These are phyloP conservation scores for Fraxinus greggii DNA, from an alignment of 305 asterid species.

Conservation along the genomic window DNA sequence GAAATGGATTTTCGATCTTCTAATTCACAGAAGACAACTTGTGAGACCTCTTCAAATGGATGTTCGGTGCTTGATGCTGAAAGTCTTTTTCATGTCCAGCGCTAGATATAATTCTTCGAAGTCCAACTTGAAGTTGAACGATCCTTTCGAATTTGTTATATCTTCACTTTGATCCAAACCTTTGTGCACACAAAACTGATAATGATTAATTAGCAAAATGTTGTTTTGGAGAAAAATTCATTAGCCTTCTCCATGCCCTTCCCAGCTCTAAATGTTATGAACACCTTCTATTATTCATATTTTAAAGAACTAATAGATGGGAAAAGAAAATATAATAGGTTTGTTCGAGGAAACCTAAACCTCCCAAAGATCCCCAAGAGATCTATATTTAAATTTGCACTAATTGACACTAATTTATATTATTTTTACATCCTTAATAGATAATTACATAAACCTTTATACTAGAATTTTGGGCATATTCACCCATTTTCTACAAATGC, in stretches of 20 bases:
- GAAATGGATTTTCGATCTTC: neutral
- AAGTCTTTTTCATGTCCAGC: neutral
- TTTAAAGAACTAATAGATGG: neutral
- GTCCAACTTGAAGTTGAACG: neutral
- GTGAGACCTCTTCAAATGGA: neutral
- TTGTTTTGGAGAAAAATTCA: neutral
- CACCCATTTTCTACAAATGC: neutral
- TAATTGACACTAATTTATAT: neutral
- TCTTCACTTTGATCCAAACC: neutral
- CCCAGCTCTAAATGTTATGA: neutral
- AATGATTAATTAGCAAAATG: neutral
- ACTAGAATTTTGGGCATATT: neutral
- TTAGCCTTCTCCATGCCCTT: neutral
- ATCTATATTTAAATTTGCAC: neutral
- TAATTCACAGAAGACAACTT: neutral
- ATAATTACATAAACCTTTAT: neutral
- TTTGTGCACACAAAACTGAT: neutral
- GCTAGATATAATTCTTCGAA: neutral
- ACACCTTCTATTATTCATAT: neutral
- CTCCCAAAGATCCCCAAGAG: neutral
- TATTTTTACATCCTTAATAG: neutral
- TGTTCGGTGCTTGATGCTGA: neutral
- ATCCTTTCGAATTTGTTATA: neutral
- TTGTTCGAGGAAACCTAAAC: neutral
- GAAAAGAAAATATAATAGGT: neutral